A percentile compares a stretch with the other conserved stretches of the same genome.
These are phyloP conservation scores for Fraxinus cuspidata DNA, from an alignment of 257 asterid genomes.

Conservation along the genomic window DNA sequence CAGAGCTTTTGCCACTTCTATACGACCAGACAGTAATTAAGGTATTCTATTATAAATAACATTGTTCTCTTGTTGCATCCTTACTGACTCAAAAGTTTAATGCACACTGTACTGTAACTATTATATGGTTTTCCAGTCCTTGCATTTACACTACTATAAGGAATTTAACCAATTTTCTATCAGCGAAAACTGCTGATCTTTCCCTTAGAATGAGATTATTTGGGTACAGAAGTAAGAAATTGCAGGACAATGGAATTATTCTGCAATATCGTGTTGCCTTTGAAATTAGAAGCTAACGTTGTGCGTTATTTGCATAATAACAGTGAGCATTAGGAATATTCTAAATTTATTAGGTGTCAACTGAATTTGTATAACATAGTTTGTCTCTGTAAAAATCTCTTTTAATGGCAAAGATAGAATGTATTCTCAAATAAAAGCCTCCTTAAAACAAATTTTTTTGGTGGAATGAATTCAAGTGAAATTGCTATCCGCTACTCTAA, in stretches of 20 bases:
- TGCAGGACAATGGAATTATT: neutral
- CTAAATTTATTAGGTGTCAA: neutral
- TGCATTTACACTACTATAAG: neutral
- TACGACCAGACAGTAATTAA: slow-evolving; percentile 94
- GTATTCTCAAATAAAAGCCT: neutral
- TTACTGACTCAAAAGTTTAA: neutral
- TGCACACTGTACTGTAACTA: neutral
- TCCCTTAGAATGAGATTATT: slow-evolving; percentile 4
- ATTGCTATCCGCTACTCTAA: neutral
- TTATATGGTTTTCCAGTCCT: neutral
- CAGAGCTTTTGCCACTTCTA: slow-evolving; percentile 87
- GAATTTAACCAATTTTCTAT: slow-evolving; percentile 2
- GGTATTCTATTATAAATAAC: slow-evolving; percentile 36
- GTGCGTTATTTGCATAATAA: neutral
- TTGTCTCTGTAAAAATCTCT: neutral
- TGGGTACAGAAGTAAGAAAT: neutral
- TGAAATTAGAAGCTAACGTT: neutral
- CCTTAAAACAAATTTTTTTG: neutral
- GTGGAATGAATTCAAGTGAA: neutral
- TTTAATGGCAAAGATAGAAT: neutral
- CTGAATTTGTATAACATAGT: neutral
- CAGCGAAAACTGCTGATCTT: neutral
- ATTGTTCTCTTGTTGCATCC: neutral
- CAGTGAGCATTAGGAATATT: neutral
- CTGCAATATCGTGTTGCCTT: neutral